phyloP scores from a whole-genome alignment of 164 flowering plant species.

The Sextonia rubra region DNA sequence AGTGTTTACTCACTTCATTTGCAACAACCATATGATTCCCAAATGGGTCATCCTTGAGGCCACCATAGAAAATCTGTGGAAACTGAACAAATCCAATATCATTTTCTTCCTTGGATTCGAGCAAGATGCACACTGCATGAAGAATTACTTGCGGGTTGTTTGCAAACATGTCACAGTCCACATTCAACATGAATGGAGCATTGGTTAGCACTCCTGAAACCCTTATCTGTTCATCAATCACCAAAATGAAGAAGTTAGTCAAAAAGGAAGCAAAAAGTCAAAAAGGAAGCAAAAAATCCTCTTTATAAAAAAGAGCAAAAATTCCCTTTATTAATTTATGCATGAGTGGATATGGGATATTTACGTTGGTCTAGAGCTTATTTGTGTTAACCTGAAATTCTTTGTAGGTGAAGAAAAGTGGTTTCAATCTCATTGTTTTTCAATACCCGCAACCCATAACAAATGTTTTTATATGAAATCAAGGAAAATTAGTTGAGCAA shows the following conservation, averaged over 20 bases:
- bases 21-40: conserved; percentile 29
- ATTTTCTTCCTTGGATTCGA: conserved; percentile 26
- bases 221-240: conserved; percentile 31
- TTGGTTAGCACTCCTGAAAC: conserved; percentile 73
- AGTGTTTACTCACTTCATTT: conserved; percentile 17
- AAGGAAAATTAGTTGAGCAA: too few relatives aligned
- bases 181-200: conserved; percentile 63
- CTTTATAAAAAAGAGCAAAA: too few relatives aligned
- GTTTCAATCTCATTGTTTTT: too few relatives aligned
- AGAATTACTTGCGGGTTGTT: conserved; percentile 49
- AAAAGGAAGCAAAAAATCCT: too few relatives aligned
- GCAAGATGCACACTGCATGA: conserved; percentile 51
- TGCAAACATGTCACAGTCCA: conserved; percentile 68
- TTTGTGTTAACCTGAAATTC: too few relatives aligned
- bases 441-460: too few relatives aligned
- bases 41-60: conserved; percentile 42
- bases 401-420: too few relatives aligned
- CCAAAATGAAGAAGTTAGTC: not conserved
- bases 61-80: conserved; percentile 48
- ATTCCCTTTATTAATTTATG: too few relatives aligned
- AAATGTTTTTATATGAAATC: too few relatives aligned
- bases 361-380: too few relatives aligned
- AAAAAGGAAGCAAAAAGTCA: too few relatives aligned
- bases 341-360: too few relatives aligned
- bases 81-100: conserved; percentile 44